phyloP scores from a whole-genome alignment of 2,329 filamentous ascomycete species.

The Ceratocystis lukuohia region DNA sequence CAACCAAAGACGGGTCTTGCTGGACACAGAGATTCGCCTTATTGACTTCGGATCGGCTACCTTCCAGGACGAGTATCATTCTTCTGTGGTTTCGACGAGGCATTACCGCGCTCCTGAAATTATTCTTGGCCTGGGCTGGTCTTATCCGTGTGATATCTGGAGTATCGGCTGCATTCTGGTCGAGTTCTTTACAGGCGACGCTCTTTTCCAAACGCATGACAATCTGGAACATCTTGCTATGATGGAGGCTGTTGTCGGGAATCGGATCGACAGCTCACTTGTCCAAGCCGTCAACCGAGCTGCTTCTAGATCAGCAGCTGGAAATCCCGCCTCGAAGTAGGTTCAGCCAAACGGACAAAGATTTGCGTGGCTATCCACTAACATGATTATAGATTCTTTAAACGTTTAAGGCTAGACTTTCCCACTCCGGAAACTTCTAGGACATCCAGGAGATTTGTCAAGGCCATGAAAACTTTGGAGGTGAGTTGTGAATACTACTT shows the following conservation, averaged over 20 bases:
- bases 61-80: constrained; percentile 61
- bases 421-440: constrained; percentile 49
- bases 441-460: constrained; percentile 52
- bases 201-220: constrained; percentile 59
- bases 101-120: constrained; percentile 60
- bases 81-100: constrained; percentile 55
- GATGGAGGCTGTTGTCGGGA: constrained; percentile 56
- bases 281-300: constrained; percentile 45
- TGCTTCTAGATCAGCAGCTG: constrained; percentile 38
- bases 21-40: constrained; percentile 55
- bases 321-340: constrained; percentile 53
- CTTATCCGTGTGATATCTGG: constrained; percentile 60
- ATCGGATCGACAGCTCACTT: constrained; percentile 44
- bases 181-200: constrained; percentile 59
- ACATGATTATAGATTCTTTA: constrained; percentile 44
- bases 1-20: constrained; percentile 48
- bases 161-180: constrained; percentile 61
- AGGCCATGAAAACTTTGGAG: constrained; percentile 55
- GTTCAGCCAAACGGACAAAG: constrained; percentile 22
- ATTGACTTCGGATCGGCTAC: constrained; percentile 62
- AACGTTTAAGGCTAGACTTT: constrained; percentile 51
- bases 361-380: background rate
- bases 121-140: constrained; percentile 57
- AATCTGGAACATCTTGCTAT: constrained; percentile 62
- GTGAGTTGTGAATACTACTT: constrained; percentile 31